A percentile compares a stretch with the other conserved stretches of the same genome.
These are phyloP conservation scores for Starmerella sirachaensis DNA, from an alignment of 805 yeast species.

Conservation along the genomic window DNA sequence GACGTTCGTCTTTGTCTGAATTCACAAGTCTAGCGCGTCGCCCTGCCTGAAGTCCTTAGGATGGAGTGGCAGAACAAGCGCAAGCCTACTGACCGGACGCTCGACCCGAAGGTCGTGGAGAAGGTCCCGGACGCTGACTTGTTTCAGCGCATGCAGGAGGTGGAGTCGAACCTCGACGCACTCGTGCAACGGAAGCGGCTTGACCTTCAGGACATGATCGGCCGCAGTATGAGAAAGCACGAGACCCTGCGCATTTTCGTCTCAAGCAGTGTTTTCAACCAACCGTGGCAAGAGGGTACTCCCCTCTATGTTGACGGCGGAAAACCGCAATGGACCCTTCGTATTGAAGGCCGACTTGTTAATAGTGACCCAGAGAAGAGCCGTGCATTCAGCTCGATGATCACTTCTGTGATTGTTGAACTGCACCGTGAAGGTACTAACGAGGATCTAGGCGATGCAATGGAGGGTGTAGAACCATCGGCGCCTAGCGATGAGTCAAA, in stretches of 20 bases:
- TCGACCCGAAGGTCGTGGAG: slow-evolving; percentile 36
- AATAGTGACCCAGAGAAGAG: slow-evolving; percentile 40
- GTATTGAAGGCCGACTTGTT: slow-evolving; percentile 76
- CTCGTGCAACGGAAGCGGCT: slow-evolving; percentile 69
- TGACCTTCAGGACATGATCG: slow-evolving; percentile 65
- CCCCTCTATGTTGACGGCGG: slow-evolving; percentile 20
- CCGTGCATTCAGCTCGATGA: slow-evolving; percentile 61
- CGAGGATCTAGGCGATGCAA: slow-evolving; percentile 15
- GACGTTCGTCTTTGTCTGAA: too few species aligned
- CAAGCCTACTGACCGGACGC: slow-evolving; percentile 42
- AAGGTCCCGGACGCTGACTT: slow-evolving; percentile 58
- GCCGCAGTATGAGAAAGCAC: slow-evolving; percentile 37
- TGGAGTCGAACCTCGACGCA: slow-evolving; percentile 75
- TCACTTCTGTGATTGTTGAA: slow-evolving; percentile 78
- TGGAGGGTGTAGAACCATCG: slow-evolving; percentile 12
- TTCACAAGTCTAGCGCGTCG: too few species aligned
- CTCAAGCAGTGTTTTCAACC: slow-evolving; percentile 72
- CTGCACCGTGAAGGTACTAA: slow-evolving; percentile 28
- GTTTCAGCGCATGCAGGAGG: slow-evolving; percentile 59
- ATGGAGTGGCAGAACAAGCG: slow-evolving; percentile 25
- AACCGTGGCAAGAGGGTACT: slow-evolving; percentile 63
- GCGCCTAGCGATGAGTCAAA: not conserved
- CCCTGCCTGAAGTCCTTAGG: too few species aligned
- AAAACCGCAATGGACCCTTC: slow-evolving; percentile 53
- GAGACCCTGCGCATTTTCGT: slow-evolving; percentile 66